Evolutionary conservation across 1,139 yeast species (phyloP).

Genomic region (Suhomyces yuchorum): DNA sequence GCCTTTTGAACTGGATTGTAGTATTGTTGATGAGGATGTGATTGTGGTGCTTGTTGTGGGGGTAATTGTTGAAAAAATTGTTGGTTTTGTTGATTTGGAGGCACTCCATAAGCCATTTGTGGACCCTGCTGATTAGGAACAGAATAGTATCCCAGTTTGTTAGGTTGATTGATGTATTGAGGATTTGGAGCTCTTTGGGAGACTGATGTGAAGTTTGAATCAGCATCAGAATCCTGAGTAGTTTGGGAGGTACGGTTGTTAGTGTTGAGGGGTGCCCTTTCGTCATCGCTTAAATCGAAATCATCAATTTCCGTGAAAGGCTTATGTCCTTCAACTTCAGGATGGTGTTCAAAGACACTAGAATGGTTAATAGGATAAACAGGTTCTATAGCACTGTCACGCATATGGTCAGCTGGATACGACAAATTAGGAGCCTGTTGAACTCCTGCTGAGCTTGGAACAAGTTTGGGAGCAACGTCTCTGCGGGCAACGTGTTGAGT

Average conservation of each 20-base stretch:
- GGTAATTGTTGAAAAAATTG: constrained; percentile 16
- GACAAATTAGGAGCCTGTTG: constrained; percentile 26
- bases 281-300: constrained; percentile 23
- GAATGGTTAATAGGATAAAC: constrained; percentile 18
- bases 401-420: constrained; percentile 18
- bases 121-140: constrained; percentile 15
- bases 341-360: constrained; percentile 48
- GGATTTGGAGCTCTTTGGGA: constrained; percentile 81
- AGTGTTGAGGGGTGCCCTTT: constrained; percentile 11
- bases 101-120: constrained; percentile 9
- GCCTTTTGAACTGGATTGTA: constrained; percentile 8
- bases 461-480: constrained; percentile 36
- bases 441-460: constrained; percentile 28
- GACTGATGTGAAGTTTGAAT: constrained; percentile 75
- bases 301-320: constrained; percentile 51
- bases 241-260: background rate
- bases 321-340: constrained; percentile 49
- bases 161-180: constrained; percentile 31
- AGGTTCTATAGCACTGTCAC: constrained; percentile 14
- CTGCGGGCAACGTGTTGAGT: constrained; percentile 10
- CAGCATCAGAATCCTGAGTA: constrained; percentile 31
- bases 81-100: constrained; percentile 15
- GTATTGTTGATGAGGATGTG: constrained; percentile 7
- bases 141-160: constrained; percentile 16
- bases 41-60: background rate